Evolutionary conservation across 345 rosid genomes (phyloP).

Genomic region (Trapa incisa): DNA sequence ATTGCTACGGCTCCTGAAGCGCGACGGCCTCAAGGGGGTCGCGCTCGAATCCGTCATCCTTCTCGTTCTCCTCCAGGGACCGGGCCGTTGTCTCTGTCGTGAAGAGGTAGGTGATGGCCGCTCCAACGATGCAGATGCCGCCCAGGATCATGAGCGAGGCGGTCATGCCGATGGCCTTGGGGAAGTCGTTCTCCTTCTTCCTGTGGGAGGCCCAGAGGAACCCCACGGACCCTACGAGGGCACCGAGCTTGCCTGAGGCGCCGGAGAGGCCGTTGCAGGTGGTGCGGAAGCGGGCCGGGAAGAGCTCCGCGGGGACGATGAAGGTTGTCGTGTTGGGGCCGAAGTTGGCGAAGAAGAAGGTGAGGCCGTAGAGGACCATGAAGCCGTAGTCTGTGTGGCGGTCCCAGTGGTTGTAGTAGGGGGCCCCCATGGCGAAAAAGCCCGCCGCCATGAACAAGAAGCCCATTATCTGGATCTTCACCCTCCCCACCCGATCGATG

Average conservation of each 20-base stretch:
- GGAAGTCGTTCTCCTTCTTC: neutral
- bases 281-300: conserved; percentile 48
- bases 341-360: conserved; percentile 58
- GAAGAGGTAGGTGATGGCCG: conserved; percentile 35
- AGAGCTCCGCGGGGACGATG: conserved; percentile 54
- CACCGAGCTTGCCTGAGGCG: conserved; percentile 55
- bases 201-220: conserved; percentile 21
- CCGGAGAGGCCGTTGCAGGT: conserved; percentile 59
- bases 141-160: conserved; percentile 41
- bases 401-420: neutral
- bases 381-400: conserved; percentile 8
- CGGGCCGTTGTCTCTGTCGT: conserved; percentile 52
- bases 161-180: conserved; percentile 17
- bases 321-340: conserved; percentile 66
- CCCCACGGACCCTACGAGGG: conserved; percentile 51
- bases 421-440: conserved; percentile 23
- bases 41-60: neutral
- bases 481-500: conserved; percentile 52
- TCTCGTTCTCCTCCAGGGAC: conserved; percentile 40
- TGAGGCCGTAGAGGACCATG: conserved; percentile 30
- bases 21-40: neutral
- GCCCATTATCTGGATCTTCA: conserved; percentile 49
- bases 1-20: neutral
- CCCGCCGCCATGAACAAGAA: conserved; percentile 58
- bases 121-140: conserved; percentile 9